Evolutionary conservation across 1,284 basidiomycete species (phyloP), one percentile per base, ranked within the genome.

Genomic region (Cutaneotrichosporon cutaneum): DNA sequence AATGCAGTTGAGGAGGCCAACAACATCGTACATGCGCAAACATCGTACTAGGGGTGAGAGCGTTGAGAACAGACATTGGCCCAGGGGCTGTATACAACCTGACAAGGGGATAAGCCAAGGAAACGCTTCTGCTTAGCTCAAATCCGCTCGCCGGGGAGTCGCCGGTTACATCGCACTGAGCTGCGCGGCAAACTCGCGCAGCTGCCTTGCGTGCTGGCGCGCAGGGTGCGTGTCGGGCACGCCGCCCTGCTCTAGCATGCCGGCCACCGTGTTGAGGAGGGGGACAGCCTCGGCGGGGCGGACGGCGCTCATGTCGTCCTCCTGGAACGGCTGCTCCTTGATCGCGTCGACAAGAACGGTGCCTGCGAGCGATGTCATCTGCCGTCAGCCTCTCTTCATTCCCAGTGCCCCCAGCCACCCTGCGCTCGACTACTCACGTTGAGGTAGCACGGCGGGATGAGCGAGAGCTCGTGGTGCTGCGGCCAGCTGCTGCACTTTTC

Each of bases 381-480:
- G 54, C 21, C 16, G 56, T 47, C 32, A 59, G 56, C 39, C 22
- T 54, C 21, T 39, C 22, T 16, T 22, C 35, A n/a, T 21, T 9
- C 14, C n/a, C 11, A 26, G 36, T 22, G 14, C 16, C 5, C 3
- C 61, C 10, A 22, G n/a, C 24, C 33, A 58, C 44, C 33, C 6
- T 5, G 7, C 18, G 6, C 57, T 44, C 11, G 6, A 1, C 13
- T 2, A 68, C 70, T 67, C 35, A 73, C 70, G 3, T 60, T 54
- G 21, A 72, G 62, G 45, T 73, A 73, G 16, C 68, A 68, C 24
- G 70, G 70, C 3, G 70, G 70, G 11, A 77, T 61, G 55, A 70
- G 68, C 7, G 64, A 60, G 16, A 77, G 48, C 33, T 67, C 66
- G 27, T 61, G 63, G 14, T 48, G 32, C 50, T 59, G 60, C 13